Base-by-base conservation (phyloP, 805 yeast genomes). In the Cyberlindnera bimundalis region DNA sequence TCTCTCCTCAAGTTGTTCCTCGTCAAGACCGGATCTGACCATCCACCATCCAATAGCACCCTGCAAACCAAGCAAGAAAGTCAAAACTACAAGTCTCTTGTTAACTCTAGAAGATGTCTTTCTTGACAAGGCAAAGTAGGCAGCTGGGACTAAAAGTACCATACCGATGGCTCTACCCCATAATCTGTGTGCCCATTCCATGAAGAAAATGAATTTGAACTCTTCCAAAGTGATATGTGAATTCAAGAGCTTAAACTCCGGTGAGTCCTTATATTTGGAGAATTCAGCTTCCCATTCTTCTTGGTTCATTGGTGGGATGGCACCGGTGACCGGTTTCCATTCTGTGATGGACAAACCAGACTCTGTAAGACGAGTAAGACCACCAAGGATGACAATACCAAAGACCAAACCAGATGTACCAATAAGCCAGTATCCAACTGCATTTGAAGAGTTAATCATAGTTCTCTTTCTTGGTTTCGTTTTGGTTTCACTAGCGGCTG, bases 1-100 rank as follows among this genome's bases (percentile, higher is more conserved):
- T 60, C 96, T 76, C 50, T 83, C 89, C 17, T 74, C 75, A 35
- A 93, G 68, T 56, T 83, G 83, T 32, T 81, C 74, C 56, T 83
- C 84, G 59, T 89, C 95, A 41, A 93, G 72, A 23, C 99, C 99
- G 9, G 96, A 87, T 55, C 85, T 80, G 38, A 93, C 99, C 99
- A 93, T 93, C 99, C 99, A 93, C 99, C 99, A 93, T 24, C 99
- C 99, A 51, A 93, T 83, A 39, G 82, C 84, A 39, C 99, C 99
- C 69, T 93, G 99, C 35, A 93, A 67, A 10, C 96, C 99, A 43
- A 93, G 71, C 37, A 93, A 66, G 0, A 73, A 79, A 30, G 95
- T 76, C 33, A 93, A 74, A 2, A 86, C 86, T 16, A 85, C 62
- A 13, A 93, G 68, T 51, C 87, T 74, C 42, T 68, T 68, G 35